Evolutionary conservation across 495 filamentous ascomycete species (phyloP).

Genomic region (Copromyces sp.): DNA sequence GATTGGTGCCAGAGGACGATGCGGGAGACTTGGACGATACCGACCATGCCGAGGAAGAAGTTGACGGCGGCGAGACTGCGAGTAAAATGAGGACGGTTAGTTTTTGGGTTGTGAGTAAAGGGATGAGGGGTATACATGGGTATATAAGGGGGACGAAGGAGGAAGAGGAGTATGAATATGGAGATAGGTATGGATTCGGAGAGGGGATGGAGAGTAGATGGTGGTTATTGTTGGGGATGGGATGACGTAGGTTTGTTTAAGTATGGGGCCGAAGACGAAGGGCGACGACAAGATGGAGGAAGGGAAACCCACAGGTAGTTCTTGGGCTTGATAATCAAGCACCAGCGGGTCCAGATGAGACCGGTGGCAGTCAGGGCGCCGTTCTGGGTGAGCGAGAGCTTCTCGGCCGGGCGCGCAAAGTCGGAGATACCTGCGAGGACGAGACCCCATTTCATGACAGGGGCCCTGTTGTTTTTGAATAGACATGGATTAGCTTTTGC

Average conservation of each 20-base stretch:
- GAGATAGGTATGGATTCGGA: not conserved
- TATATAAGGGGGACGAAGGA: not conserved
- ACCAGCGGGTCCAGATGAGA: conserved; percentile 96
- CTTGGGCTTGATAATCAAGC: conserved; percentile 86
- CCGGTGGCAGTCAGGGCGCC: conserved; percentile 79
- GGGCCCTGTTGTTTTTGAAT: conserved; percentile 51
- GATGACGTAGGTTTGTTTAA: not conserved
- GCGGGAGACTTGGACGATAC: conserved; percentile 67
- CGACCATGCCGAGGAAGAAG: conserved; percentile 91
- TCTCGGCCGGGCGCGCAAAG: conserved; percentile 83
- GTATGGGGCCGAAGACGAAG: not conserved
- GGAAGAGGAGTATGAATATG: not conserved
- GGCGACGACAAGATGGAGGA: not conserved
- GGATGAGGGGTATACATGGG: not conserved
- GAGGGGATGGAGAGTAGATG: not conserved
- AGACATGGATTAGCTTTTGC: not conserved
- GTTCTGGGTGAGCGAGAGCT: conserved; percentile 88
- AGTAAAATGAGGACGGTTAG: not conserved
- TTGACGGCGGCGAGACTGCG: conserved; percentile 83
- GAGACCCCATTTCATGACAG: conserved; percentile 94
- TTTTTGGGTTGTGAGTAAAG: not conserved
- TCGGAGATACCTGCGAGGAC: conserved; percentile 89
- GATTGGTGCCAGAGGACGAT: conserved; percentile 58
- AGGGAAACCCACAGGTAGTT: conserved; percentile 64
- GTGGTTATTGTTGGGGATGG: not conserved